Evolutionary conservation across 495 filamentous ascomycete species (phyloP), one percentile per base, ranked within the genome.

Genomic region (Aspergillus saccharolyticus): DNA sequence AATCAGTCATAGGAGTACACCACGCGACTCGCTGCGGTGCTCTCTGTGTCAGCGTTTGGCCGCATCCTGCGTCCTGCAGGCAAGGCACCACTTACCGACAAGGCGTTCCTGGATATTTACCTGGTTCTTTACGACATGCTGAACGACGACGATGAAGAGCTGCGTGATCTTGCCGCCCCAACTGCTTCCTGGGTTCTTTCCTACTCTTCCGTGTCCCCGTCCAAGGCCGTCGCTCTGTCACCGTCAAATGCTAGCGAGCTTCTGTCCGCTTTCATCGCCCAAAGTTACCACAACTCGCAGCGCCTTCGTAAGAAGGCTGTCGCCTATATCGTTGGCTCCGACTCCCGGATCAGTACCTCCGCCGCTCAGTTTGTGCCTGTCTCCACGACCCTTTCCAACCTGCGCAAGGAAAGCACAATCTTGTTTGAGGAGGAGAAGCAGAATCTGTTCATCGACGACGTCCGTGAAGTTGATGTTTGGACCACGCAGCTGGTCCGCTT

Each of bases 91-190:
- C 63, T 66, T 18, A 53, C 63, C 1, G 67, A 73, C 39, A 19
- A 51, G 6, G 53, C 65, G 60, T 53, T 80, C 62, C 44, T 82
- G 53, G 71, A 76, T 9, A 55, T 79, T 6, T 83, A 81, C 44
- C 52, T 85, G 21, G 61, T 77, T 7, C 58, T 86, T 4, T 87
- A 85, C 63, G 81, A 88, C 60, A 68, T 78, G 60, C 75, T 97
- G 0, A 86, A 88, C 58, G 94, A 97, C 68, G 94, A 98, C 62
- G 94, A 97, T 62, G 89, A 95, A 45, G 93, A 96, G 43, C 77
- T 96, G 42, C 80, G 93, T 4, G 81, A 86, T 14, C 66, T 82
- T 0, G 87, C 84, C 9, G 84, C 91, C 20, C 57, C 70, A 16
- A 72, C 73, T 1, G 74, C 74, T 17, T 82, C 79, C 1, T 73